Evolutionary conservation across 1,284 basidiomycete species (phyloP), one percentile per base, ranked within the genome.

Genomic region (Gymnopus androsaceus): DNA sequence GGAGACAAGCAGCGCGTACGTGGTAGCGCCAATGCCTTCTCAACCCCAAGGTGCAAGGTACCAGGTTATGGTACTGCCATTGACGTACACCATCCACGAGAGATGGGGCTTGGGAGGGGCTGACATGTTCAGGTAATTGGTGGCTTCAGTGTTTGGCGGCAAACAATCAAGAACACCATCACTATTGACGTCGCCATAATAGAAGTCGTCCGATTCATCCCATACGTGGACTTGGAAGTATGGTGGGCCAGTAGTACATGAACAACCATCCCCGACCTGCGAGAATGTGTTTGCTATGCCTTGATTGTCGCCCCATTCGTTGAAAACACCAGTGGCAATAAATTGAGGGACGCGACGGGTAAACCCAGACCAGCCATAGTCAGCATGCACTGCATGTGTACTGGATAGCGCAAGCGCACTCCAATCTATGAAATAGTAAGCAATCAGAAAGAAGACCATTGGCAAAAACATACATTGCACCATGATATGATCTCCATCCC

Each of bases 101-200:
- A 96, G 78, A 71, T 93, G 87, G 19, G 89, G 89, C 47, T 78
- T 76, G 1, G 89, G 88, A 21, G 89, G 90, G 2, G 88, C 88
- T 41, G 93, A 92, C 75, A 95, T 86, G 76, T 96, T 96, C 61
- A 95, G 74, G 71, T 85, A 95, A 72, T 95, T 95, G 17, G 91
- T 82, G 1, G 91, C 86, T 33, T 81, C 84, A 6, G 89, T 86
- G 72, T 95, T 95, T 25, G 93, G 92, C 9, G 94, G 91, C 8
- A 95, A 81, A 56, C 94, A 90, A 67, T 95, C 94, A 64, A 96
- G 78, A 52, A 94, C 75, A 58, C 92, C 92, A 64, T 96, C 94
- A 14, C 79, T 85, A 64, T 96, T 93, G 19, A 84, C 77, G 64
- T 96, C 94, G 55, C 94, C 94, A 65, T 95, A 95, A 73, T 88